Conservation (phyloP, 176 grass and related monocot species). For the Oryza australiensis region DNA sequence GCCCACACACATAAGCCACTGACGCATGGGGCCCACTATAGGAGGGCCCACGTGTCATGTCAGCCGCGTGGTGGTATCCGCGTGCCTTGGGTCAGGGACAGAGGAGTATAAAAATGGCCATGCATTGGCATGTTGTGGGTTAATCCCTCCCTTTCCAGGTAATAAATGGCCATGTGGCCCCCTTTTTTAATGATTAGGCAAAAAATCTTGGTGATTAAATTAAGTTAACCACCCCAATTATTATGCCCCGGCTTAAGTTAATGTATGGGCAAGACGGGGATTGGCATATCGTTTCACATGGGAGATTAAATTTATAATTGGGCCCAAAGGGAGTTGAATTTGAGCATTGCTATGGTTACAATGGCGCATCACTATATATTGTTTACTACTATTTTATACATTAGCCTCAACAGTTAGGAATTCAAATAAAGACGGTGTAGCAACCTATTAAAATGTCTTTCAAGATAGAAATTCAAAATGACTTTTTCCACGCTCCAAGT, state of each 20-base stretch:
- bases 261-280: constrained; percentile 24
- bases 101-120: constrained; percentile 56
- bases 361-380: neutral
- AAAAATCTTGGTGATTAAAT: constrained; percentile 57
- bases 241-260: constrained; percentile 33
- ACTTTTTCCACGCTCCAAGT: neutral
- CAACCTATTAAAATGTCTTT: too few species aligned
- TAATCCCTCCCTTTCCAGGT: constrained; percentile 84
- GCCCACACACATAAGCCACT: neutral
- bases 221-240: constrained; percentile 47
- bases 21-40: neutral
- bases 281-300: constrained; percentile 35
- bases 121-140: constrained; percentile 71
- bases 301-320: neutral
- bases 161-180: constrained; percentile 68
- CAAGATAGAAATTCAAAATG: neutral
- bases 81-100: neutral
- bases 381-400: neutral
- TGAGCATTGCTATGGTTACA: constrained; percentile 11
- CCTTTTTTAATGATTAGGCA: constrained; percentile 49
- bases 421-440: neutral
- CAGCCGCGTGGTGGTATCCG: fast-evolving
- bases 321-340: neutral
- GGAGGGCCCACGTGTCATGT: constrained; percentile 29
- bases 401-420: neutral